Evolutionary conservation across 169 alveolate species (phyloP), one percentile per base, ranked within the genome.

Genomic region (Cryptosporidium meleagridis): DNA sequence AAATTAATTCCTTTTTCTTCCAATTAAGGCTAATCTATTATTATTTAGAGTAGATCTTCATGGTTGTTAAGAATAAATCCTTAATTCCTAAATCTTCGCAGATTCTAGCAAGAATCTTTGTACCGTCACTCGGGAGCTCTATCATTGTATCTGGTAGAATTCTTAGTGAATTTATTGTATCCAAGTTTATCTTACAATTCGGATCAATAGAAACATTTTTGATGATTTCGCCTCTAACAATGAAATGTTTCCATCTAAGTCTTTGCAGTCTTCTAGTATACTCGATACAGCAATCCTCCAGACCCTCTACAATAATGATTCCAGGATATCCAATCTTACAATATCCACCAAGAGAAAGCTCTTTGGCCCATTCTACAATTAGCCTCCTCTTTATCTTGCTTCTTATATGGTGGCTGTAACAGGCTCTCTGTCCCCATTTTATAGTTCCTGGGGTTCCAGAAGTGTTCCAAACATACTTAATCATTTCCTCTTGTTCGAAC

Each of bases 321-420:
- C 94, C 94, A 8, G 94, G 94, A 55, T 92, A 92, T 16, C 94
- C 94, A 18, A 92, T 92, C 85, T 92, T 92, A 51, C 93, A 92
- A 85, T 87, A 92, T 10, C 94, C 94, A 16, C 94, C 94, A 68
- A 92, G 91, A 31, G 55, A 91, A 58, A 92, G 87, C 58, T 92
- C 92, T 61, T 59, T 68, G n/a, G 94, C 94, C 94, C 94, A 92
- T 39, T 92, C 92, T 29, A 72, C 31, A 75, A 92, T 92, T 48
- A 65, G 84, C 31, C 80, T 48, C 73, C 93, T 87, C 68, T 92
- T 92, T 44, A 92, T 85, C 70, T 62, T 71, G 75, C 85, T 87
- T 41, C 91, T 70, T 14, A 92, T 92, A 67, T 92, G 94, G 65
- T 92, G 94, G 33, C 93, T 91, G 52, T 92, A 92, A 33, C 94